Evolutionary conservation across 805 yeast genomes (phyloP).

Genomic region (Cyberlindnera euphorbiiphila): DNA sequence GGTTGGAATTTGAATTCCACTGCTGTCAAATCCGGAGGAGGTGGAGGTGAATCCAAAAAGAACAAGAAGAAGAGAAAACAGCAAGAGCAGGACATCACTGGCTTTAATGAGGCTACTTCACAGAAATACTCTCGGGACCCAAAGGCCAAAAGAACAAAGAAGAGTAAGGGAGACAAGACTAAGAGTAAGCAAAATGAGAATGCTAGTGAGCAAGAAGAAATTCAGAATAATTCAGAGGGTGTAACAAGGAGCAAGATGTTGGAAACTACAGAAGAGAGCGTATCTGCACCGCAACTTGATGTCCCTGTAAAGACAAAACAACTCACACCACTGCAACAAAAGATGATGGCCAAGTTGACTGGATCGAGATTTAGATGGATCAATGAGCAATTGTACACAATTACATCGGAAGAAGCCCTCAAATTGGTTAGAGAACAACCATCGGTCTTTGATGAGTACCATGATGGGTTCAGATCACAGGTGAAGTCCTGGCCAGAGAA

Average conservation of each 20-base stretch:
- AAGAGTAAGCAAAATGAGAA: background rate
- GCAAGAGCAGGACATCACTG: conserved; percentile 10
- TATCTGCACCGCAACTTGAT: conserved; percentile 17
- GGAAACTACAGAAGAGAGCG: conserved; percentile 10
- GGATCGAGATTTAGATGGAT: conserved; percentile 98
- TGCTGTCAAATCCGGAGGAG: conserved; percentile 47
- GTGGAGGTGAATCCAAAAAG: conserved; percentile 31
- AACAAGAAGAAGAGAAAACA: conserved; percentile 27
- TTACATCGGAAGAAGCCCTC: conserved; percentile 72
- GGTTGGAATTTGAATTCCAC: conserved; percentile 72
- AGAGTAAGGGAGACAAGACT: conserved; percentile 10
- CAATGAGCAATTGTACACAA: conserved; percentile 93
- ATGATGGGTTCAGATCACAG: conserved; percentile 91
- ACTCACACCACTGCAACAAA: conserved; percentile 84
- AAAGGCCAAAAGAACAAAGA: conserved; percentile 12
- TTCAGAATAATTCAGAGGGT: conserved; percentile 1
- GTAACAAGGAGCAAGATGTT: background rate
- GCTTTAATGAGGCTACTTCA: conserved; percentile 3
- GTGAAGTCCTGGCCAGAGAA: conserved; percentile 98
- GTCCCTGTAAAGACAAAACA: conserved; percentile 35
- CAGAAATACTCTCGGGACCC: conserved; percentile 4
- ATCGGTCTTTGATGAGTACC: conserved; percentile 86
- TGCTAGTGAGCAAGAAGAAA: conserved; percentile 2
- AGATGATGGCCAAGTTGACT: conserved; percentile 90
- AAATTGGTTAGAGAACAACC: conserved; percentile 77